These are phyloP conservation scores for Lunasporangiospora selenospora DNA, from an alignment of 192 early-diverging fungal genomes.

Conservation along the genomic window DNA sequence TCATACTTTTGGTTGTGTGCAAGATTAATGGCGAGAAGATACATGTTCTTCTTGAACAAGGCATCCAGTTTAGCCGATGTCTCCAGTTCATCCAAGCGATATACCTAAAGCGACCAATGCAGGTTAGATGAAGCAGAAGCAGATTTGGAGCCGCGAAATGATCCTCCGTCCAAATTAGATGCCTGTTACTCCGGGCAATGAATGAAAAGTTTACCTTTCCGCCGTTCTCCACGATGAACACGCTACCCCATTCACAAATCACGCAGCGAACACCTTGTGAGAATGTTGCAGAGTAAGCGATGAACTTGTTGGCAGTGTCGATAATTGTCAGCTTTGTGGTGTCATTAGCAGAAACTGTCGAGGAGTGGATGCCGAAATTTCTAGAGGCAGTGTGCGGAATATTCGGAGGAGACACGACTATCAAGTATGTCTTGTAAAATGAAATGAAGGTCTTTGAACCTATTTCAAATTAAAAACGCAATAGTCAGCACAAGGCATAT, in stretches of 20 bases:
- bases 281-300: conserved; percentile 86
- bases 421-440: conserved; percentile 79
- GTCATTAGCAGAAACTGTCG: conserved; percentile 48
- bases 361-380: conserved; percentile 27
- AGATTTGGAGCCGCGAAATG: background rate
- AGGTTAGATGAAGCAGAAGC: background rate
- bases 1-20: conserved; percentile 84
- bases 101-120: conserved; percentile 56
- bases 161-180: background rate
- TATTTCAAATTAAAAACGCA: conserved; percentile 45
- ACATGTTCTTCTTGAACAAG: conserved; percentile 90
- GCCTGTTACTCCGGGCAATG: too few relatives aligned
- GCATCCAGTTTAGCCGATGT: conserved; percentile 87
- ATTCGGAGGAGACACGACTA: conserved; percentile 70
- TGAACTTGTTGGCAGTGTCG: conserved; percentile 92
- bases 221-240: conserved; percentile 84
- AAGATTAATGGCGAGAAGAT: conserved; percentile 86
- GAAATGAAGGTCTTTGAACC: conserved; percentile 69
- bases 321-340: conserved; percentile 77
- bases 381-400: conserved; percentile 50
- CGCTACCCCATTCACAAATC: conserved; percentile 87
- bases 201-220: conserved; percentile 74
- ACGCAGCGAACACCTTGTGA: conserved; percentile 73
- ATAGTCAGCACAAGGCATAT: conserved; percentile 44
- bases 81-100: conserved; percentile 87